Evolutionary conservation across 306 rosid species (phyloP).

Genomic region (Albizia julibrissin): DNA sequence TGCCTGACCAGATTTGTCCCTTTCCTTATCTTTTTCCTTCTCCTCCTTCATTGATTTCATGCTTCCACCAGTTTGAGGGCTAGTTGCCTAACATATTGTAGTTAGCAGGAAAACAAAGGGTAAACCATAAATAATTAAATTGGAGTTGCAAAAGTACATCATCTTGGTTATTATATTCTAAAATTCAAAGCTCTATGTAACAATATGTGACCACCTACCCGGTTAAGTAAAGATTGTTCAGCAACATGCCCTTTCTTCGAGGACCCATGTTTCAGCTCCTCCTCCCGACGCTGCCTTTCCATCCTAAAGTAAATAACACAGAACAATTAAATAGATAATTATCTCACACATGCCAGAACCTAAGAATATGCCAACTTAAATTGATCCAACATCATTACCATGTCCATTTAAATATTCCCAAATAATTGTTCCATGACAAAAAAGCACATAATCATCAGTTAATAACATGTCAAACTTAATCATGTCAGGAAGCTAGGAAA

Average conservation of each 20-base stretch:
- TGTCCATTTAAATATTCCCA: neutral
- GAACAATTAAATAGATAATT: slow-evolving; percentile 1
- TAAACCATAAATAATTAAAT: slow-evolving; percentile 1
- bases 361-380: neutral
- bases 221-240: slow-evolving; percentile 69
- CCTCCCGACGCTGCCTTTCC: slow-evolving; percentile 99
- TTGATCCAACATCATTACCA: neutral
- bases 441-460: neutral
- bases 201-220: slow-evolving; percentile 56
- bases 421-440: neutral
- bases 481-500: neutral
- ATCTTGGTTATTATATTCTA: neutral
- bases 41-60: slow-evolving; percentile 89
- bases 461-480: neutral
- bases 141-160: slow-evolving; percentile 1
- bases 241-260: slow-evolving; percentile 83
- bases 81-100: slow-evolving; percentile 62
- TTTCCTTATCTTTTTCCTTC: slow-evolving; percentile 59
- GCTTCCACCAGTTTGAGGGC: slow-evolving; percentile 95
- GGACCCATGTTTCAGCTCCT: slow-evolving; percentile 74
- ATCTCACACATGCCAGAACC: neutral
- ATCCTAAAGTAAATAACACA: slow-evolving; percentile 55
- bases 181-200: neutral
- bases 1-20: slow-evolving; percentile 69
- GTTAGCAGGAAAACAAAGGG: slow-evolving; percentile 10